These are phyloP conservation scores for Tillandsia fasciculata DNA, from an alignment of 176 grass and related monocot species.

Conservation along the genomic window DNA sequence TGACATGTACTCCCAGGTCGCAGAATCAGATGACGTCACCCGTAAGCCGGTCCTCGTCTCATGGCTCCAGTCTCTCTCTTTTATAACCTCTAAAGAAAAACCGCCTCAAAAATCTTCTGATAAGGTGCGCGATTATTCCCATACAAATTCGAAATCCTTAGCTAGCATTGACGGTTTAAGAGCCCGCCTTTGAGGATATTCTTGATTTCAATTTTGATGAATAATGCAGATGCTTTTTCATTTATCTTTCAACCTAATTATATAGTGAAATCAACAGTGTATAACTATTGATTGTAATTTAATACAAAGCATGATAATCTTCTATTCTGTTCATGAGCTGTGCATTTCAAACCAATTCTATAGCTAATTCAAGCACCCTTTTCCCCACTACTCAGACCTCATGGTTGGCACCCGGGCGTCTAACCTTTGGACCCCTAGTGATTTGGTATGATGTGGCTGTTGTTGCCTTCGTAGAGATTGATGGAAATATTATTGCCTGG, in stretches of 20 bases:
- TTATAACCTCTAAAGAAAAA: constrained; percentile 45
- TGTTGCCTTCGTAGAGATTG: too few species aligned
- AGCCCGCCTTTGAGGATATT: background rate
- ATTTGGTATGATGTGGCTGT: too few species aligned
- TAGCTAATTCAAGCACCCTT: too few species aligned
- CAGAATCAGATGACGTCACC: constrained; percentile 76
- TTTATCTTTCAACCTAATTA: background rate
- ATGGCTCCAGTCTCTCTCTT: constrained; percentile 87
- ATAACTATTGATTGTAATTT: too few species aligned
- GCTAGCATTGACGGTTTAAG: background rate
- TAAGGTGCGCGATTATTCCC: background rate
- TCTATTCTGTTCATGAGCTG: too few species aligned
- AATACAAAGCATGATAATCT: too few species aligned
- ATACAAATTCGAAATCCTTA: background rate
- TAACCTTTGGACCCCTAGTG: too few species aligned
- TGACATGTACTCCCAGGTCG: constrained; percentile 67
- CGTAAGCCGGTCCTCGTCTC: constrained; percentile 77
- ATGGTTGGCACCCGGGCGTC: too few species aligned
- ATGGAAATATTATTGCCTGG: too few species aligned
- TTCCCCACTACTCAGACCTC: too few species aligned
- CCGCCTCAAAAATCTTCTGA: background rate
- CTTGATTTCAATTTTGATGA: background rate
- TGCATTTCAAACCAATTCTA: too few species aligned
- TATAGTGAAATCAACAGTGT: too few species aligned
- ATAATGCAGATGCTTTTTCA: background rate